A percentile compares a stretch with the other conserved stretches of the same genome.
phyloP scores from a whole-genome alignment of 495 filamentous ascomycete species.

The Tuber melanosporum region DNA sequence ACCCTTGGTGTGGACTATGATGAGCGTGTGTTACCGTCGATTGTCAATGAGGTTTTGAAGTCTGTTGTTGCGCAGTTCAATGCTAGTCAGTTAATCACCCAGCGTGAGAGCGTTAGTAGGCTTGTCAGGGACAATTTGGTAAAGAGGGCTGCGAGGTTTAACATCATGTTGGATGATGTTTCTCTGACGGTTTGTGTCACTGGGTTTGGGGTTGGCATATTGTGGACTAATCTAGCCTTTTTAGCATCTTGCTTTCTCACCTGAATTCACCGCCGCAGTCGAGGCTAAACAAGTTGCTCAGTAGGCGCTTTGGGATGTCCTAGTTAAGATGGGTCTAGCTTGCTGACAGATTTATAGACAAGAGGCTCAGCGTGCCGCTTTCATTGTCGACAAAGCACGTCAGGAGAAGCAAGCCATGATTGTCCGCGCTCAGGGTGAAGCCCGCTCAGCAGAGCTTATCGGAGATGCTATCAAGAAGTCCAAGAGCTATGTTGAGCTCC shows the following conservation, averaged over 20 bases:
- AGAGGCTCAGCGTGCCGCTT: conserved; percentile 93
- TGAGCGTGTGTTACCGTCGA: conserved; percentile 91
- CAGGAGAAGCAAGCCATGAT: conserved; percentile 99
- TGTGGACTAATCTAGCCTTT: not conserved
- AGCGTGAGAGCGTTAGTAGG: conserved; percentile 89
- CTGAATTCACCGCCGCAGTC: conserved; percentile 96
- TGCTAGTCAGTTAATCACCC: conserved; percentile 94
- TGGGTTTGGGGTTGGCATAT: not conserved
- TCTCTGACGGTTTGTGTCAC: conserved; percentile 72
- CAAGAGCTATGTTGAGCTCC: conserved; percentile 89
- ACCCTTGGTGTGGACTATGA: conserved; percentile 95
- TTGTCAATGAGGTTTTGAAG: conserved; percentile 98
- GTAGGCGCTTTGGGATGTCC: conserved; percentile 5
- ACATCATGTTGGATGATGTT: conserved; percentile 95
- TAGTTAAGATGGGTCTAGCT: not conserved
- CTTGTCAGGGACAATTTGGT: conserved; percentile 91
- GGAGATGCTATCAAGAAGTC: conserved; percentile 99
- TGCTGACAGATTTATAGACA: conserved; percentile 47
- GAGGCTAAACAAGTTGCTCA: conserved; percentile 99
- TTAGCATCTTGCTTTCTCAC: conserved; percentile 96
- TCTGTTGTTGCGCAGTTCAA: conserved; percentile 99
- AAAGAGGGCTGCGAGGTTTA: conserved; percentile 85
- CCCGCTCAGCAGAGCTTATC: conserved; percentile 93
- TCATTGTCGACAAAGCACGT: conserved; percentile 96
- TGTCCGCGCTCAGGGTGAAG: conserved; percentile 97